Percentiles rank a stretch among this genome's conserved stretches.
Evolutionary conservation across 768 basidiomycete species (phyloP).

Genomic region (Boletus sp.): DNA sequence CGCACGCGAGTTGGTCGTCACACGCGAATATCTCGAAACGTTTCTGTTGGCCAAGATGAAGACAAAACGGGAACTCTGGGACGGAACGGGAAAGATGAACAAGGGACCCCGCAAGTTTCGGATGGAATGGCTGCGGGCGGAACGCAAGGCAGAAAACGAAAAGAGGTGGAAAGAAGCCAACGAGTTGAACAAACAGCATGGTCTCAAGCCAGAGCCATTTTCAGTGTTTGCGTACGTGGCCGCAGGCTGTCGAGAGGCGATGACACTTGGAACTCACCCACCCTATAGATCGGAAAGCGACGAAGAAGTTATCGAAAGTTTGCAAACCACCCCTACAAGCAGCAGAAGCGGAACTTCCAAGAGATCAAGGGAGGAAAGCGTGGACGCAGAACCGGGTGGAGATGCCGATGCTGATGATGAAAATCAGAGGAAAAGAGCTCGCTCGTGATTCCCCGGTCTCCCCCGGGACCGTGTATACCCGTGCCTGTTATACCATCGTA

Average conservation of each 20-base stretch:
- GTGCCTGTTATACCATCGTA: neutral
- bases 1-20: constrained; percentile 17
- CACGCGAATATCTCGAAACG: constrained; percentile 27
- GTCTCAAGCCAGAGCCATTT: constrained; percentile 17
- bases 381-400: constrained; percentile 1
- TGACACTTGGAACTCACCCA: neutral
- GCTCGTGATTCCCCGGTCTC: constrained; percentile 1
- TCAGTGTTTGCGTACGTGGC: constrained; percentile 23
- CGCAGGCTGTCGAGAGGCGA: neutral
- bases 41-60: constrained; percentile 29
- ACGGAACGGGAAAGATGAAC: constrained; percentile 27
- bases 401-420: neutral
- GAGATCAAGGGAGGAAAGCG: constrained; percentile 9
- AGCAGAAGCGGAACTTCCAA: constrained; percentile 17
- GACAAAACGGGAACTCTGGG: constrained; percentile 29
- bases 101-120: constrained; percentile 22
- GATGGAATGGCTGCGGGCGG: constrained; percentile 23
- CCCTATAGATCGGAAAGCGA: constrained; percentile 21
- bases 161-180: constrained; percentile 21
- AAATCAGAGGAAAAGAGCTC: constrained; percentile 13
- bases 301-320: constrained; percentile 23
- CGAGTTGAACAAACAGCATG: constrained; percentile 4
- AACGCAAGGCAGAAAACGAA: constrained; percentile 18
- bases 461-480: neutral
- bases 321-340: constrained; percentile 23